Evolutionary conservation across 208 protist species (phyloP), one percentile per base, ranked within the genome.

Genomic region (Trypanosoma theileri): DNA sequence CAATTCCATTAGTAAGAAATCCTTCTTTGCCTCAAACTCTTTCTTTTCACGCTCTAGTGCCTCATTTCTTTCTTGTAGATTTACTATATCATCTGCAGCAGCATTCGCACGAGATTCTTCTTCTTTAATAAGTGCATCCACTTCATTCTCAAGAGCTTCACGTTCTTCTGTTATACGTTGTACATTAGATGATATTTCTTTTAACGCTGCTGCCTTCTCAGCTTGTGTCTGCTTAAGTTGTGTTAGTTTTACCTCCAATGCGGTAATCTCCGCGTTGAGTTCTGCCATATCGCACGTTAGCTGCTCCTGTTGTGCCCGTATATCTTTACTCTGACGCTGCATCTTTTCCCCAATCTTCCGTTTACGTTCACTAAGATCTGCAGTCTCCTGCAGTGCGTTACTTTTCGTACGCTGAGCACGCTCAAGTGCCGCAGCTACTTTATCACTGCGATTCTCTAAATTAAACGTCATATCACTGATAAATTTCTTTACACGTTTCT

Each of bases 211-310:
- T 6, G 7, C 35, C 35, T 71, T 61, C 31, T 51, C 51, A 14
- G 56, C 55, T 45, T 69, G 54, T 55, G 52, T 22, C 19, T 54
- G 52, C 0, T 55, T 31, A 0, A 75, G 60, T 6, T 44, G 45
- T 0, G 26, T 26, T 4, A 82, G 70, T 54, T 67, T 59, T 50
- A 42, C 64, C 53, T 84, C 82, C 19, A 82, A 51, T 31, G 31
- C 24, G 11, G 59, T 66, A 54, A 79, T 72, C 54, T 84, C 56
- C 31, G 48, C 44, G 40, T 79, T 64, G 11, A 88, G 48, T 1
- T 59, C 46, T 21, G 44, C 41, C 26, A 46, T 69, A 24, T 82
- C 73, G 4, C 40, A 17, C 1, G 40, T 44, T 12, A 82, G 26
- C 17, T 35, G 55, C 31, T 70, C 56, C 53, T 76, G 63, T 45